These are phyloP conservation scores for Fusarium begoniae DNA, from an alignment of 2,329 filamentous ascomycete genomes.

Conservation along the genomic window DNA sequence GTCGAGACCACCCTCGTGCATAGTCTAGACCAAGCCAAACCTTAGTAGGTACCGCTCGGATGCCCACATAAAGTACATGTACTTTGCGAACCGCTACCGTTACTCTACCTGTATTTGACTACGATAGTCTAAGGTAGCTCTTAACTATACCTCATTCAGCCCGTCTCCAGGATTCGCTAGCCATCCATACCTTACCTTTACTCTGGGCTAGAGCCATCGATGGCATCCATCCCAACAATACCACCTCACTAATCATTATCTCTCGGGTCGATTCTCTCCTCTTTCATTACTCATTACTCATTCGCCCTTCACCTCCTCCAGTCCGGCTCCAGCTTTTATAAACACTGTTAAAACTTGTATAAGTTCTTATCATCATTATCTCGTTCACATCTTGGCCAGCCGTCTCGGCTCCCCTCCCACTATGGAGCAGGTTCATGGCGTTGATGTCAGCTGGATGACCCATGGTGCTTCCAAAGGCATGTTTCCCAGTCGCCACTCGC, in stretches of 20 bases:
- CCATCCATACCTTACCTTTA: conserved; percentile 6
- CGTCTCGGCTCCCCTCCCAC: conserved; percentile 39
- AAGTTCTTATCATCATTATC: conserved; percentile 3
- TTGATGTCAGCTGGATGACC: conserved; percentile 90
- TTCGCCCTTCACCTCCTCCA: not conserved
- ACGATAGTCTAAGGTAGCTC: conserved; percentile 12
- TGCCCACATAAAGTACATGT: conserved; percentile 24
- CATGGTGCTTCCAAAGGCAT: conserved; percentile 85
- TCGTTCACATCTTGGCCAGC: conserved; percentile 4
- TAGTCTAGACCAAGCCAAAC: conserved; percentile 14
- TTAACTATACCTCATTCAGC: conserved; percentile 27
- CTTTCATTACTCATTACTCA: conserved; percentile 7
- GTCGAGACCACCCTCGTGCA: conserved; percentile 20
- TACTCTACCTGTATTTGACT: conserved; percentile 8
- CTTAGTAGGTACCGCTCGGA: not conserved
- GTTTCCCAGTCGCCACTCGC: conserved; percentile 45
- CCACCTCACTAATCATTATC: conserved; percentile 23
- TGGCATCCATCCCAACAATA: conserved; percentile 16
- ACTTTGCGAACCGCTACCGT: conserved; percentile 26
- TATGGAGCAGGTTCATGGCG: conserved; percentile 84
- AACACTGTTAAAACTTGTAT: conserved; percentile 11
- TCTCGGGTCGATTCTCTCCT: conserved; percentile 22
- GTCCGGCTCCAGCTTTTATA: not conserved
- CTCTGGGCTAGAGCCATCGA: conserved; percentile 2
- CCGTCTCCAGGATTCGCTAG: conserved; percentile 36